Conservation (phyloP, 192 early-diverging fungal genomes). For the Umbelopsis isabellina region DNA sequence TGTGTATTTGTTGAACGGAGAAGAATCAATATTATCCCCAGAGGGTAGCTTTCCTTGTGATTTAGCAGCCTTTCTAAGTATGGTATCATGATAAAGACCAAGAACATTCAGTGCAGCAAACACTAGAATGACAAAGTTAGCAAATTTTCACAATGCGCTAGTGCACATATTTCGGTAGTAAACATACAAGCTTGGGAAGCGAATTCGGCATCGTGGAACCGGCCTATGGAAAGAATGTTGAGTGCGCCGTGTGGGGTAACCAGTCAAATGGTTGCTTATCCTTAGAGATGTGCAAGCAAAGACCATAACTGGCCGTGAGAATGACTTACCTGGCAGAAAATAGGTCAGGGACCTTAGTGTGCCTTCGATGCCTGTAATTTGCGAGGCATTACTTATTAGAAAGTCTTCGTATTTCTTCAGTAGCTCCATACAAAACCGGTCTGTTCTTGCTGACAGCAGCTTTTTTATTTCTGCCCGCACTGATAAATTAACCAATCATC, state of each 20-base stretch:
- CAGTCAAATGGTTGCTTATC: background rate
- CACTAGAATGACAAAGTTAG: slow-evolving; percentile 45
- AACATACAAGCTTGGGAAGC: slow-evolving; percentile 80
- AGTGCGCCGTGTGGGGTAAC: slow-evolving; percentile 1
- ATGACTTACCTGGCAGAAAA: slow-evolving; percentile 75
- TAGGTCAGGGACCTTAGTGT: slow-evolving; percentile 87
- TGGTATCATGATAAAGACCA: slow-evolving; percentile 85
- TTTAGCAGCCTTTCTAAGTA: slow-evolving; percentile 59
- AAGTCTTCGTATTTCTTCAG: slow-evolving; percentile 81
- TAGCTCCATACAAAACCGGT: slow-evolving; percentile 47
- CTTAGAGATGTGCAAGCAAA: background rate
- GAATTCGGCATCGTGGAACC: slow-evolving; percentile 92
- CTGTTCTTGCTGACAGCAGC: slow-evolving; percentile 16
- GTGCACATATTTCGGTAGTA: background rate
- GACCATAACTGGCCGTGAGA: background rate
- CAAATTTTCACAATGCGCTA: background rate
- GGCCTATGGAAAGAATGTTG: slow-evolving; percentile 52
- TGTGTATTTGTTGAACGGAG: slow-evolving; percentile 76
- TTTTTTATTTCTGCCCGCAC: background rate
- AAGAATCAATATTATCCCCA: slow-evolving; percentile 30
- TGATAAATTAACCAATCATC: background rate
- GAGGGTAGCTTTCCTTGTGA: slow-evolving; percentile 35
- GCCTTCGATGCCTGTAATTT: slow-evolving; percentile 88
- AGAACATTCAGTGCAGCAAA: slow-evolving; percentile 81
- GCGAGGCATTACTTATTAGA: slow-evolving; percentile 85